Evolutionary conservation across 1,284 basidiomycete species (phyloP).

Genomic region (Ceratobasidium sp.): DNA sequence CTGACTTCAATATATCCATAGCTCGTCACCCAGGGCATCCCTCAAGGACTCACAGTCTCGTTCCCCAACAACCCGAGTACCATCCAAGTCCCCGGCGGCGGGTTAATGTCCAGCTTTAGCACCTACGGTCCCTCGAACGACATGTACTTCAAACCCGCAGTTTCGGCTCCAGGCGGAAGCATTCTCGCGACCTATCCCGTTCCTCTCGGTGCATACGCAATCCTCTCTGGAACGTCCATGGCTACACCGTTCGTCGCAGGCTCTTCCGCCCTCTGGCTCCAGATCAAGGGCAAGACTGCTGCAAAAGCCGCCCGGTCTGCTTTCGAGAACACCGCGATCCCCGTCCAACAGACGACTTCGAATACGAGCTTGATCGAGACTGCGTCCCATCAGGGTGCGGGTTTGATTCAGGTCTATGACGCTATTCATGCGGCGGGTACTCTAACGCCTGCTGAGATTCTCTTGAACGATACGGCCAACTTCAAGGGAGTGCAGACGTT

Average conservation of each 20-base stretch:
- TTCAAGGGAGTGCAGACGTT: conserved; percentile 48
- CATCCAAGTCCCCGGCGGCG: conserved; percentile 61
- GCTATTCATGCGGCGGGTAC: conserved; percentile 67
- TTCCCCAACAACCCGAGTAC: conserved; percentile 46
- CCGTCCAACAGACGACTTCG: conserved; percentile 60
- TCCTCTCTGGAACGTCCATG: conserved; percentile 59
- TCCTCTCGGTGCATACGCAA: conserved; percentile 57
- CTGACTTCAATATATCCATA: background rate
- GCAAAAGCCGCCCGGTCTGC: conserved; percentile 60
- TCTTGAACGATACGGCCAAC: conserved; percentile 76
- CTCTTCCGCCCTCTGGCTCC: conserved; percentile 69
- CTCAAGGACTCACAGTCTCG: background rate
- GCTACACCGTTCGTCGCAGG: conserved; percentile 69
- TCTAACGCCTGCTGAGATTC: conserved; percentile 67
- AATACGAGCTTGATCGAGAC: conserved; percentile 66
- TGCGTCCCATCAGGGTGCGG: conserved; percentile 71
- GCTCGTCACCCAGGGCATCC: background rate
- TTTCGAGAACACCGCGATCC: conserved; percentile 68
- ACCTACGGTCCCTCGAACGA: conserved; percentile 70
- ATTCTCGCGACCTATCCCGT: conserved; percentile 69
- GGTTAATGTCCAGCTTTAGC: conserved; percentile 66
- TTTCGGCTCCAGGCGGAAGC: conserved; percentile 69
- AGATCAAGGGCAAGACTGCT: conserved; percentile 61
- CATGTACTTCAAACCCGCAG: conserved; percentile 65
- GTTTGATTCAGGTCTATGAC: conserved; percentile 70